phyloP scores from a whole-genome alignment of 2,329 filamentous ascomycete species.

The Alternaria sp. region DNA sequence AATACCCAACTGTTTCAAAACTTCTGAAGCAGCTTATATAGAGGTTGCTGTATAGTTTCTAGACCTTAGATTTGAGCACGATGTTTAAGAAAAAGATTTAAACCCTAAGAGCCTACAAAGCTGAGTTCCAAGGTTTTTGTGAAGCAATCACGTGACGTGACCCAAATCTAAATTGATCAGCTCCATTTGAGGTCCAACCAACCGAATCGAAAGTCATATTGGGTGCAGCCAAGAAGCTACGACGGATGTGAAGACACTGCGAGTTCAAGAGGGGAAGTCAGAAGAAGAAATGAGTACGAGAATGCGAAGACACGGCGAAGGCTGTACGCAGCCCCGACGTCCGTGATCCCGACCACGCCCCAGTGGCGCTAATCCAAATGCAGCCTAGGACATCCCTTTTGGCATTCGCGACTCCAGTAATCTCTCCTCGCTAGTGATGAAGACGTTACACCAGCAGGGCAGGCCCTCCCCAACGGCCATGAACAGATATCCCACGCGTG shows the following conservation, averaged over 20 bases:
- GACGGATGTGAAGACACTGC: neutral
- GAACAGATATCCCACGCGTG: neutral
- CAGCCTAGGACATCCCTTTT: neutral
- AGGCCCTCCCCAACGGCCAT: neutral
- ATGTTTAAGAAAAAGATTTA: too few species aligned
- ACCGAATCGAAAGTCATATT: neutral
- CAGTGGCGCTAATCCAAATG: neutral
- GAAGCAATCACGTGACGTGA: too few species aligned
- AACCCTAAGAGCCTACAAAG: too few species aligned
- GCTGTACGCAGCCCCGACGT: neutral
- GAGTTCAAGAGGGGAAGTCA: neutral
- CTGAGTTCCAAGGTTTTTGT: too few species aligned
- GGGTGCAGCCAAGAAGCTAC: neutral
- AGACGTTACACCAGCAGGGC: neutral
- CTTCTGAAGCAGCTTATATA: neutral
- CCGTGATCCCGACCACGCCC: neutral
- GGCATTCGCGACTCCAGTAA: neutral
- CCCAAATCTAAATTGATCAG: neutral
- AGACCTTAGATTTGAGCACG: neutral
- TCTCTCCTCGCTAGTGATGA: neutral
- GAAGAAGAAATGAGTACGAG: neutral
- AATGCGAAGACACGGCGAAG: neutral
- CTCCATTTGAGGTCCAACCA: neutral
- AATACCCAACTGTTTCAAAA: neutral
- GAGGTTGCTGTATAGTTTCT: neutral